These are phyloP conservation scores for Fraxinus xanthoxyloides DNA, from an alignment of 305 asterid species.

Conservation along the genomic window DNA sequence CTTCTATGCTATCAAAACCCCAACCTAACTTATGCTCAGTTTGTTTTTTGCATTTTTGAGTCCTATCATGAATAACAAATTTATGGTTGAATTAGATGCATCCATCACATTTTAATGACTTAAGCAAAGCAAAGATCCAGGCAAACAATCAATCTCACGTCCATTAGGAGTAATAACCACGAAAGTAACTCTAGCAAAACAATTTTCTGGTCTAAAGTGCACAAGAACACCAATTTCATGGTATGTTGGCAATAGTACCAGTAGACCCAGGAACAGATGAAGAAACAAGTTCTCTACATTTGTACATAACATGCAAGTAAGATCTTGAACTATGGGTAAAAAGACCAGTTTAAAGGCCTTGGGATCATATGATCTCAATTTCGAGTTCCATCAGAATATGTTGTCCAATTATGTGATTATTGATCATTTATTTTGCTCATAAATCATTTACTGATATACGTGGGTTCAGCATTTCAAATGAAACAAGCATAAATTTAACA, in stretches of 20 bases:
- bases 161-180: not conserved
- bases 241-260: constrained; percentile 2
- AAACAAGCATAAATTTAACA: not conserved
- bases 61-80: not conserved
- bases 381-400: not conserved
- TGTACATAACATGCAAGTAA: not conserved
- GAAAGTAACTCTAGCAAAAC: not conserved
- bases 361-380: not conserved
- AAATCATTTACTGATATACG: not conserved
- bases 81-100: not conserved
- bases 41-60: not conserved
- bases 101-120: not conserved
- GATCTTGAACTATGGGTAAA: not conserved
- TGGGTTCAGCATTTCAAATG: not conserved
- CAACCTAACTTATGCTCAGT: not conserved
- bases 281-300: not conserved
- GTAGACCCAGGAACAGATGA: not conserved
- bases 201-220: not conserved
- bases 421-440: not conserved
- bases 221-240: not conserved
- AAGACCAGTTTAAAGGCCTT: not conserved
- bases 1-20: not conserved
- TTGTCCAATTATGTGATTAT: constrained; percentile 17
- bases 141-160: not conserved
- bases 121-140: not conserved